Base-by-base conservation (phyloP, 176 grass and related monocot genomes). In the Secale cereale region DNA sequence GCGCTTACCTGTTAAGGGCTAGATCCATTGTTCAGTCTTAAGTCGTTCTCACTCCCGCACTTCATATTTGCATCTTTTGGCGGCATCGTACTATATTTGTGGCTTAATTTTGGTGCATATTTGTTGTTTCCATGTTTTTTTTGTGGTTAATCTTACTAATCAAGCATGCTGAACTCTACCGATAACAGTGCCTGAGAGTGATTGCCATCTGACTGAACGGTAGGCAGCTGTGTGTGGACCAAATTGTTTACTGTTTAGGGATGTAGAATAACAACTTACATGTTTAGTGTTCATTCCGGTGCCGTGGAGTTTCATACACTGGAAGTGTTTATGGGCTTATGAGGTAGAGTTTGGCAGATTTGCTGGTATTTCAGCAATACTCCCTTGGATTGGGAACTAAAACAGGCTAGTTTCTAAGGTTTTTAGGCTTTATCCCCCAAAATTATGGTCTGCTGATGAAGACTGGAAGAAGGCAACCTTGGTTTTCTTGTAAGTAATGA, bases 61-160 rank as follows among this genome's bases (percentile, higher is more conserved):
- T 45, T 32, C 31, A n/a, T 70, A 27, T 62, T 35, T 19, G 48
- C 72, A 61, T 60, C 6, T 59, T 57, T 46, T 27, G 15, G 63
- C 5, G 11, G 6, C 61, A 23, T 73, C 19, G 10, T 17, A 8
- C 73, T 28, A 32, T 33, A 27, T 69, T 12, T 16, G 1, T 85
- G 62, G 68, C 76, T 77, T 74, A 7, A 48, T 50, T 36, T 8
- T 15, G 80, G 39, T 60, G 22, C 68, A 8, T 62, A 61, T 19
- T 57, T 57, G 19, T 61, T 81, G 36, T 67, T 67, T 79, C 15
- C 15, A 67, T 81, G 62, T 3, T 56, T 37, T 52, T 70, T 70
- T 27, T 50, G 37, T 27, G 65, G 32, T 72, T 33, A 73, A 82
- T 86, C 73, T 43, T 78, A 77, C 2, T 57, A 70, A 40, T 81